Evolutionary conservation across 331 rosid genomes (phyloP), one percentile per base, ranked within the genome.

Genomic region (Rhamnella rubrinervis): DNA sequence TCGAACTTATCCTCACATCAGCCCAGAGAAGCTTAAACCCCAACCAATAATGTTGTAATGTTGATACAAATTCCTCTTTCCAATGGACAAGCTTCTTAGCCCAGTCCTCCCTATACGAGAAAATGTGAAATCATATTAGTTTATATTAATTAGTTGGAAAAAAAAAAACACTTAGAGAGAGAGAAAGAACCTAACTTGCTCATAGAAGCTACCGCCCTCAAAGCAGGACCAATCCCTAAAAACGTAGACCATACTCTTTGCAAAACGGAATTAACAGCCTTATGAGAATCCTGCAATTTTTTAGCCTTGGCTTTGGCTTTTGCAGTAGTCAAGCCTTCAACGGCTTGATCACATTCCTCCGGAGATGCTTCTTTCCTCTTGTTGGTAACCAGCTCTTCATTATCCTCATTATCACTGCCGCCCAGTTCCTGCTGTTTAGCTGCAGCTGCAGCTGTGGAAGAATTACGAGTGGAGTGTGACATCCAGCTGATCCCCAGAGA

Each of bases 261-360:
- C 80, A 88, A 60, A 61, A 78, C 19, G 20, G 76, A 73, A 26
- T 82, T 82, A 65, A 71, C 67, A 6, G 53, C 72, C 63, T 77
- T 88, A 2, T 68, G 83, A 52, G 89, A 61, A 14, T 83, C 97
- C 49, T 80, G 92, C 53, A 83, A 67, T 35, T 86, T 87, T 65
- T 87, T 90, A 7, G 98, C 96, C 85, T 80, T 93, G 15, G 93
- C 97, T 71, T 88, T 83, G 4, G 98, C 98, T 74, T 93, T 93
- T 4, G 83, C 98, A 5, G 82, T 83, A 60, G 86, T 93, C 65
- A 93, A 80, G 7, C 93, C 97, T 71, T 82, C 93, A 19, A 93
- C 97, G 4, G 98, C 98, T 65, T 90, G 87, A 84, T 93, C 98
- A 55, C 98, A 90, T 55, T 90, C 98, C 81, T 93, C 97, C 0